Evolutionary conservation across 2,329 filamentous ascomycete species (phyloP), one percentile per base, ranked within the genome.

Genomic region (Colletotrichum aenigma): DNA sequence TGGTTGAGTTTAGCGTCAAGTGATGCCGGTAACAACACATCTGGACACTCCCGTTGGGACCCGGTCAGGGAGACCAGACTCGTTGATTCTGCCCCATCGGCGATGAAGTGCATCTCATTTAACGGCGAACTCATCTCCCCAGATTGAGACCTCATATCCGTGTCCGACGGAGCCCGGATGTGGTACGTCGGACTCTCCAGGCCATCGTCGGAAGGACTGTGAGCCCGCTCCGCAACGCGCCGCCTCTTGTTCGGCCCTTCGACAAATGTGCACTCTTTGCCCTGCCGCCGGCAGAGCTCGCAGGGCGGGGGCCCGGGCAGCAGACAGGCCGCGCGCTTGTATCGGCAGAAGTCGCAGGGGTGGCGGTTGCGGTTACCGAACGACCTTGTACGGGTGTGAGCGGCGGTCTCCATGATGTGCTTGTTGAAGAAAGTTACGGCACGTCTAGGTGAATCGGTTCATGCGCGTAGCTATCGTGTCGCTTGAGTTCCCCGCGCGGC

Each of bases 271-370:
- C 72, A 75, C 6, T 75, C 68, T 21, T 66, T 75, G 10, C 61
- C 72, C n/a, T 61, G 68, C 4, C 72, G 36, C 24, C 48, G 56
- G 61, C 72, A 75, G 2, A 75, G 52, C 26, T 75, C 72, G 36
- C 72, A 75, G 6, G 72, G 72, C 36, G 72, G 72, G 7, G 30
- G 21, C 2, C 32, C 52, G 30, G 48, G 61, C 6, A 75, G 18
- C 24, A 75, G n/a, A 43, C 72, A 75, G 36, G 72, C 72, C 12
- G 72, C 72, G 52, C 72, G 72, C 36, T 75, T 75, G 48, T 71
- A 75, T 26, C 72, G 72, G 52, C 72, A 75, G 18, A 71, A 71
- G 52, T 75, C 72, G 68, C 72, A 75, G 9, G 72, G 72, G 21
- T 66, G 72, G 36, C 72, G 36, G 15, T 71, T 75, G 21, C 72